These are phyloP conservation scores for Ramaria sp. DNA, from an alignment of 768 basidiomycete genomes.

Conservation along the genomic window DNA sequence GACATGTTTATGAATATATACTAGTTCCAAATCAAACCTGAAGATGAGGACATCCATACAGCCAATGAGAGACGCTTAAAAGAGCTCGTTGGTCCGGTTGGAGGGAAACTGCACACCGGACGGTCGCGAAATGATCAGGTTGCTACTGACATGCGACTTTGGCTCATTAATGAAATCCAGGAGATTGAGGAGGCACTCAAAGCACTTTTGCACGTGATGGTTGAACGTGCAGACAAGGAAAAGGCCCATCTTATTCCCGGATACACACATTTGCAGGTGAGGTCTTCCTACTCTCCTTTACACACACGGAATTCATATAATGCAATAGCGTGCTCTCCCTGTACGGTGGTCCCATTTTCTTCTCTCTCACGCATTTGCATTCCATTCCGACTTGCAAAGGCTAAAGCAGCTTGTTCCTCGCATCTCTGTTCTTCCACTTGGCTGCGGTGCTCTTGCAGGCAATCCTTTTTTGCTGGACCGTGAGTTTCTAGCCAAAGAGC, in stretches of 20 bases:
- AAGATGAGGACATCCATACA: slow-evolving; percentile 98
- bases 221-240: slow-evolving; percentile 89
- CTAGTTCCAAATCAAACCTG: slow-evolving; percentile 67
- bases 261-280: slow-evolving; percentile 93
- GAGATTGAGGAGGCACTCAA: slow-evolving; percentile 60
- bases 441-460: slow-evolving; percentile 90
- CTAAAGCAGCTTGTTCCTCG: slow-evolving; percentile 77
- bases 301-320: background rate
- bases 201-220: slow-evolving; percentile 77
- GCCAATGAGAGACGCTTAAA: slow-evolving; percentile 93
- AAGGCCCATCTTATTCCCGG: slow-evolving; percentile 87
- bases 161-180: slow-evolving; percentile 74
- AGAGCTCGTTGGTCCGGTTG: slow-evolving; percentile 85
- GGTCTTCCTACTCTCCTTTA: slow-evolving; percentile 10
- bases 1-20: background rate
- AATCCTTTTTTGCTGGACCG: slow-evolving; percentile 94
- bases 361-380: slow-evolving; percentile 89
- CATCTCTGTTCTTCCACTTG: slow-evolving; percentile 87
- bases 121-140: slow-evolving; percentile 97
- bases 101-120: slow-evolving; percentile 95
- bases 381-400: slow-evolving; percentile 80
- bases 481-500: slow-evolving; percentile 81
- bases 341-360: slow-evolving; percentile 98
- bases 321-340: slow-evolving; percentile 80
- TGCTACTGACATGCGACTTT: slow-evolving; percentile 95